Conservation (phyloP, 176 grass and related monocot species). For the Lolium multiflorum region DNA sequence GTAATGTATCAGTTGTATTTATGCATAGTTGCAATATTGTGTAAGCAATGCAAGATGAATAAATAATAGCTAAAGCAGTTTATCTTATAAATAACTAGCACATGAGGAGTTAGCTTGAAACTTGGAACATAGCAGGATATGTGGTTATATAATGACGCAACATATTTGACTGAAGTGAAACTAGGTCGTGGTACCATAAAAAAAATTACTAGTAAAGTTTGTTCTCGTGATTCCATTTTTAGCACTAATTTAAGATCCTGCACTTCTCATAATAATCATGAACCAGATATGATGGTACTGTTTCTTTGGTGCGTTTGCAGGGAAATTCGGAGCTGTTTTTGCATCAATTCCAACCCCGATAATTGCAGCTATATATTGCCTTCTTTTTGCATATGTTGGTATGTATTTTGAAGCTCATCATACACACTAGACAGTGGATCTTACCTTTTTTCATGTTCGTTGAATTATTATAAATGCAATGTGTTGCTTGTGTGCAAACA, state of each 20-base stretch:
- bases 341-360: conserved; percentile 54
- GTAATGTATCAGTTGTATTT: too few relatives aligned
- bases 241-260: conserved; percentile 11
- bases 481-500: conserved; percentile 53
- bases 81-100: neutral
- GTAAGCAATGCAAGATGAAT: neutral
- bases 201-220: neutral
- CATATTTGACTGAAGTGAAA: neutral
- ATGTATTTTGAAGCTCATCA: conserved; percentile 27
- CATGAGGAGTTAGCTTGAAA: neutral
- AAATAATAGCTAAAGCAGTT: neutral
- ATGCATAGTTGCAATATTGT: neutral
- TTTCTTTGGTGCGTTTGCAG: conserved; percentile 30
- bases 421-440: neutral
- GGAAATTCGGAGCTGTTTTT: conserved; percentile 69
- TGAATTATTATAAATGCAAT: conserved; percentile 4
- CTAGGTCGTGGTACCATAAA: neutral
- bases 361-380: conserved; percentile 55
- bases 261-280: neutral
- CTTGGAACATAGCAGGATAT: neutral
- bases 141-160: neutral
- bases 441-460: neutral
- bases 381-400: conserved; percentile 61
- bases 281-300: neutral
- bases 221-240: neutral